Base-by-base conservation (phyloP, 768 basidiomycete genomes). In the Suillus tomentosus region DNA sequence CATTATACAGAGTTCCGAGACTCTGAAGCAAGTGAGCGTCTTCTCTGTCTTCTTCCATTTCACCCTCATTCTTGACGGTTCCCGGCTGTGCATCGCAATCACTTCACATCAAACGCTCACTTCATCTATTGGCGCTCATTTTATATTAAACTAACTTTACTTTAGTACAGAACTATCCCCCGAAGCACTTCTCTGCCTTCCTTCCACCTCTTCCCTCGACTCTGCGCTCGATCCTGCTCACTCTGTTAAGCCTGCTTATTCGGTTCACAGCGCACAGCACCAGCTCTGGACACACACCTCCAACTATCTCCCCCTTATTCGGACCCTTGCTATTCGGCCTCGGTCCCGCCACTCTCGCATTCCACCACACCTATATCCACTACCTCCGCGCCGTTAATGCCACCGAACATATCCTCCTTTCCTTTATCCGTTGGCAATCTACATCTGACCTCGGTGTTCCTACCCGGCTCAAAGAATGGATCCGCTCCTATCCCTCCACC, bases 321-420 rank as follows among this genome's bases (percentile, higher is more conserved):
- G 92, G 91, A 0, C 94, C 95, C 1, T 80, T 96, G 31, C 78
- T 99, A 55, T 98, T 98, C 68, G 95, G 95, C 61, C 84, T 96
- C 64, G 85, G 84, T 11, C 74, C 80, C 10, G 77, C 82, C 2
- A 80, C 80, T 62, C 77, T 81, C 58, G 74, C 82, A 22, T 85
- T 89, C 77, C 79, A 84, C 62, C 79, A 79, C 61, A 84, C 85
- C 9, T 92, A 92, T 72, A 71, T 80, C 24, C 80, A 83, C 67
- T 99, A 94, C 73, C 85, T 96, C 39, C 88, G 91, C 53, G 84
- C 92, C 17, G 89, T 90, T 5, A 87, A 89, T 42, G 96, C 96
- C 1, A 92, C 91, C 69, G 96, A 99, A 73, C 96, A 99, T 68
- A 80, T 99, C 57, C 79, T 98, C n/a, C 84, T 99, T 14, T 85